Evolutionary conservation across 768 basidiomycete species (phyloP).

Genomic region (Podaxis pistillaris): DNA sequence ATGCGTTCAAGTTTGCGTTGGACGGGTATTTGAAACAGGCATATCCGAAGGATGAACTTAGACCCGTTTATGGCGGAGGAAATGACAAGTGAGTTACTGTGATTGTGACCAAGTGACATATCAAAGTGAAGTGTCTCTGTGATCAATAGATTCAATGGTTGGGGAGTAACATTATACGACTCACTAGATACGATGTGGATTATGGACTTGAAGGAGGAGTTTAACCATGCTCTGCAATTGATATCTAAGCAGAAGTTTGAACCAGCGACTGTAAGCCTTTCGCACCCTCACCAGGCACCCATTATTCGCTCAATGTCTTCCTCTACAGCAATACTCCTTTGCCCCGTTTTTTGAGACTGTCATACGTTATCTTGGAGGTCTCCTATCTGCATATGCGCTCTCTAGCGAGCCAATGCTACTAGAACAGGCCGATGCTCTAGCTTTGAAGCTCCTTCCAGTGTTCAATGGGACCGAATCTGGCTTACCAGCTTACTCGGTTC

Average conservation of each 20-base stretch:
- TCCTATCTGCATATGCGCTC: constrained; percentile 76
- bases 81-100: constrained; percentile 46
- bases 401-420: constrained; percentile 60
- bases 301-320: background rate
- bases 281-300: background rate
- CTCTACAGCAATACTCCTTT: constrained; percentile 24
- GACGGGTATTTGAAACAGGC: constrained; percentile 49
- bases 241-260: constrained; percentile 46
- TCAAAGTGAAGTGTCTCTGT: background rate
- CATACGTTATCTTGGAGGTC: constrained; percentile 74
- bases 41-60: constrained; percentile 53
- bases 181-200: constrained; percentile 81
- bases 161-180: constrained; percentile 69
- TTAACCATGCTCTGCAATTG: constrained; percentile 51
- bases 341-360: constrained; percentile 73
- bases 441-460: constrained; percentile 55
- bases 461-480: constrained; percentile 61
- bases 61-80: constrained; percentile 39
- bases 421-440: constrained; percentile 66
- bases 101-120: background rate
- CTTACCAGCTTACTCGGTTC: constrained; percentile 61
- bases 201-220: constrained; percentile 73
- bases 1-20: constrained; percentile 57
- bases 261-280: constrained; percentile 26
- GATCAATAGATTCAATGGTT: constrained; percentile 35